Evolutionary conservation across 257 asterid genomes (phyloP), one percentile per base, ranked within the genome.

Genomic region (Nicotiana noctiflora): DNA sequence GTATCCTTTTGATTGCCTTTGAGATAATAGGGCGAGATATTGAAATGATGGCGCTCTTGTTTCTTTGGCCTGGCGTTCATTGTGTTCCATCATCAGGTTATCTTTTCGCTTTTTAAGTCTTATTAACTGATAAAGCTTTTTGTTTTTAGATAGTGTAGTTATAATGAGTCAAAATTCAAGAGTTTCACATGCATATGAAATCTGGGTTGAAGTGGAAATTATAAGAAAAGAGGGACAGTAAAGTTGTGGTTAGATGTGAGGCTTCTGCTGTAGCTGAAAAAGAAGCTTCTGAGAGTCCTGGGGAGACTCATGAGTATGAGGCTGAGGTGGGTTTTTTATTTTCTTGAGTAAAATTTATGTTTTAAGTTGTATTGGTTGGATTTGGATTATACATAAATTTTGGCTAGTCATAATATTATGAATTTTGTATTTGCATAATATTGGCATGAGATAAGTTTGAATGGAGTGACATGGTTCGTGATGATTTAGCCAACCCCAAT

Each of bases 41-140:
- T 25, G 27, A 25, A 25, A 25, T 1, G 1, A 25, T 25, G 27
- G 27, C 27, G 27, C 27, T 25, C 27, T 25, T 25, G 27, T 25
- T 95, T 95, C 93, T 95, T 95, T 78, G 93, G 85, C 62, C 86
- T 95, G 81, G 99, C 99, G 0, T 95, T 89, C 51, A 84, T 93
- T 7, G 95, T 93, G 18, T 95, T 87, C 59, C 99, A 98, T 23
- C 99, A 95, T 89, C 99, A 95, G 98, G 99, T 95, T 87, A 17
- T 78, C 44, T 78, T 32, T 55, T 13, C 8, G 31, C 65, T 34
- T 78, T 56, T 14, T 8, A 44, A 34, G 59, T 60, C 81, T 49
- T 34, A n/a, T 40, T 78, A 23, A 40, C 13, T 8, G 40, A 21
- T 32, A 60, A 32, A 37, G 37, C 27, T 19, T 77, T 72, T 72